Evolutionary conservation across 768 basidiomycete genomes (phyloP), one percentile per base, ranked within the genome.

Genomic region (Mycena filopes): DNA sequence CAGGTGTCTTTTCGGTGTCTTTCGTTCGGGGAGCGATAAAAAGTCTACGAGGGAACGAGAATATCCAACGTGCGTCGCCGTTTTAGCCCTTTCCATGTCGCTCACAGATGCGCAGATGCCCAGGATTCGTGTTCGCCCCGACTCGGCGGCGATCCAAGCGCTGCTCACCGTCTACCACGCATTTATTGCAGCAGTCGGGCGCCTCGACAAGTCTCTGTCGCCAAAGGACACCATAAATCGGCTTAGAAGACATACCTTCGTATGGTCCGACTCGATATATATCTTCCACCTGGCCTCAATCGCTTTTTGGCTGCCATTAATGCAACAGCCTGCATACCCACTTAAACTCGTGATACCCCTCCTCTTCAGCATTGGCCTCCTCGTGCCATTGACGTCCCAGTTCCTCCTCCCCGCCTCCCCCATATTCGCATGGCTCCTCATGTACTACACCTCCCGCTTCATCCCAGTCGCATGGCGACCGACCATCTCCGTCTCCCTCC

Each of bases 381-480:
- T 95, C 66, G 73, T 98, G 48, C 96, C 96, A 0, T 81, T 96
- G 58, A 96, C 96, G 0, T 91, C 88, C 31, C 96, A 97, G 75
- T 95, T 98, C 80, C 91, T 98, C 80, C 54, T 94, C 41, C 95
- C 95, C 0, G 96, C 94, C 0, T 91, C 88, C 0, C 96, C 96
- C 18, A 79, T 99, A 46, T 89, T 97, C 70, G 82, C 88, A 12
- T 99, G 93, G 88, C 82, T 98, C 26, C 84, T 99, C 63, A 85
- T 89, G 3, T 99, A 89, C 78, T 99, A 92, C 81, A 87, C 91
- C 5, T 93, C 93, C 23, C 86, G 91, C 18, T 98, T 93, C 80
- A 93, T 98, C 58, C 94, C 96, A 0, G 81, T 84, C 9, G 67
- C 78, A 18, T 88, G 86, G 77, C 86, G 98, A 3, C 98, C 98